Evolutionary conservation across 2,329 filamentous ascomycete genomes (phyloP), one percentile per base, ranked within the genome.

Genomic region (Ophiostoma tasmaniense): DNA sequence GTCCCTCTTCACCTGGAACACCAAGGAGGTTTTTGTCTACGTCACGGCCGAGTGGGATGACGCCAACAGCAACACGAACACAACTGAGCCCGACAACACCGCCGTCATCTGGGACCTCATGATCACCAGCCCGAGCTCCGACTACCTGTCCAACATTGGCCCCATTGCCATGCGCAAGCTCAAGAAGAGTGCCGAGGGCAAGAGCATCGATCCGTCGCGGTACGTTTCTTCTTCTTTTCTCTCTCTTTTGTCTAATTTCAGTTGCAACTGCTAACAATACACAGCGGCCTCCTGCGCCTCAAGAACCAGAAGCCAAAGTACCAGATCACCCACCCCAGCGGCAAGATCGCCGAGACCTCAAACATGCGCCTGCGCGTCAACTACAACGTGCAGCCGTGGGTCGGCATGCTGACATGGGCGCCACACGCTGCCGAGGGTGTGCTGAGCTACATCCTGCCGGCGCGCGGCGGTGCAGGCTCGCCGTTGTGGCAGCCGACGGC

Each of bases 361-460:
- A 88, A 95, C 77, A 92, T 94, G 69, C 89, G 87, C 37, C 82
- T 99, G 72, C 88, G 89, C 75, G 82, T 98, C 67, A 90, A 95
- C 76, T 99, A 96, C 87, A 98, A 98, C 80, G 90, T 98, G 71
- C 95, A 99, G 83, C 95, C 95, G 39, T 98, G 94, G 92, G 92
- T 99, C 13, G 95, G 95, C 17, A 80, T 90, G 67, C 79, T 98
- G 78, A 90, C 90, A 59, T 99, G 95, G 95, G 89, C 90, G 75
- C 82, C 87, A 72, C 78, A 82, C 50, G 14, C 50, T 2, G 20
- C 28, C 62, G 33, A 35, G 28, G 52, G 39, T 69, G 64, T 71
- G 22, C 66, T 70, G n/a, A 22, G n/a, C n/a, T 30, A 6, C 20
- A 30, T 67, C 11, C 8, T 67, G 33, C 68, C 71, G 2, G 39